Percentiles rank a stretch among this genome's conserved stretches.
These are phyloP conservation scores for Thelonectria discophora DNA, from an alignment of 2,329 filamentous ascomycete species.

Conservation along the genomic window DNA sequence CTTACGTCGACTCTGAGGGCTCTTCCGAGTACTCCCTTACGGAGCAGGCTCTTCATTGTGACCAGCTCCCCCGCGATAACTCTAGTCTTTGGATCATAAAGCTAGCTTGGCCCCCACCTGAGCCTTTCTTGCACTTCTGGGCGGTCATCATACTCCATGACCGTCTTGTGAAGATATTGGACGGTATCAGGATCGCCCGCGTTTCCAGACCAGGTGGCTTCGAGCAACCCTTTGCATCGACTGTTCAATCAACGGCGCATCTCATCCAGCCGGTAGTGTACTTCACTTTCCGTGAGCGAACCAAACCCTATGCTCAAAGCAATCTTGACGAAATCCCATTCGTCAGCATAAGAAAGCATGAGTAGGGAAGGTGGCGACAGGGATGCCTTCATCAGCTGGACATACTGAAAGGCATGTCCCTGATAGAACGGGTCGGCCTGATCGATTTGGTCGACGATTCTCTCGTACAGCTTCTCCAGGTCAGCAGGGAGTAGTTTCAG, in stretches of 20 bases:
- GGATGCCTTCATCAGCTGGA: not conserved
- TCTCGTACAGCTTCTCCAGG: not conserved
- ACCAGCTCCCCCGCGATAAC: not conserved
- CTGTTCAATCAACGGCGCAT: conserved; percentile 17
- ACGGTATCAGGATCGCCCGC: not conserved
- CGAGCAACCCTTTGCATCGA: conserved; percentile 20
- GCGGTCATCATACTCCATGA: not conserved
- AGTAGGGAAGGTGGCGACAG: not conserved
- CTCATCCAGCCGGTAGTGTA: not conserved
- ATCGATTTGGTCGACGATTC: not conserved
- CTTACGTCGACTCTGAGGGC: too few relatives aligned
- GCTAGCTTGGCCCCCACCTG: not conserved
- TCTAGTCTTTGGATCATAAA: not conserved
- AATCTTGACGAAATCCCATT: not conserved
- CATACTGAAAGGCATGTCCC: not conserved
- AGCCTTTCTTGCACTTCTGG: not conserved
- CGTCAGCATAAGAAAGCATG: conserved; percentile 14
- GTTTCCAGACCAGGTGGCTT: not conserved
- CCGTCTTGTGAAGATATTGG: conserved; percentile 6
- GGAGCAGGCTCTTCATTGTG: too few relatives aligned
- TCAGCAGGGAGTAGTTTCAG: not conserved
- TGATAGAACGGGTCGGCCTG: not conserved
- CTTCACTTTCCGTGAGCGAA: not conserved
- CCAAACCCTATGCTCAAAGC: fast-evolving
- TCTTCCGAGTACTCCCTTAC: too few relatives aligned